phyloP scores from a whole-genome alignment of 768 basidiomycete genomes.

The Leccinum imitatum region DNA sequence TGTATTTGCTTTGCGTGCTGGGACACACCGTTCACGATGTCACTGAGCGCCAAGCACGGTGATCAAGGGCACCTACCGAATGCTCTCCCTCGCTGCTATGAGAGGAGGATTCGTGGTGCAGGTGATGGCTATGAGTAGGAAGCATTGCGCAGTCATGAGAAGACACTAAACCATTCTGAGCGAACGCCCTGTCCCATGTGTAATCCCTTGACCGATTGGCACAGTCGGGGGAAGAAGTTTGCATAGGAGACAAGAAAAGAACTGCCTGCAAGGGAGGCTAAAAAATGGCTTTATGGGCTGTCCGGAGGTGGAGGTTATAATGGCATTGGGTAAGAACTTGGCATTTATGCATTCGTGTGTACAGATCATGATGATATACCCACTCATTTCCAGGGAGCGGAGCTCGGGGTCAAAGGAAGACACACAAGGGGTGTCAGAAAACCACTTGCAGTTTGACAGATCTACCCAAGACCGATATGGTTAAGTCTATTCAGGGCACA shows the following conservation, averaged over 20 bases:
- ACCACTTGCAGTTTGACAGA: slow-evolving; percentile 32
- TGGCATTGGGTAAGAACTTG: slow-evolving; percentile 35
- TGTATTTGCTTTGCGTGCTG: slow-evolving; percentile 32
- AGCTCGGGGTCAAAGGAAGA: slow-evolving; percentile 41
- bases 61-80: slow-evolving; percentile 23
- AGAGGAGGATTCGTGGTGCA: slow-evolving; percentile 21
- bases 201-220: slow-evolving; percentile 31
- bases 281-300: slow-evolving; percentile 20
- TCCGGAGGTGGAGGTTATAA: slow-evolving; percentile 30
- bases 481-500: slow-evolving; percentile 27
- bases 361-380: slow-evolving; percentile 36
- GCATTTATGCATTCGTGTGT: slow-evolving; percentile 39
- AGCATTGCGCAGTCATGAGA: slow-evolving; percentile 35
- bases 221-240: slow-evolving; percentile 27
- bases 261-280: slow-evolving; percentile 24
- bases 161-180: slow-evolving; percentile 40
- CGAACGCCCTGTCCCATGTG: slow-evolving; percentile 36
- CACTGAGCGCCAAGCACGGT: slow-evolving; percentile 9
- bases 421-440: slow-evolving; percentile 37
- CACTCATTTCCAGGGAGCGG: slow-evolving; percentile 41
- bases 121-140: slow-evolving; percentile 33
- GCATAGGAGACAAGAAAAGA: slow-evolving; percentile 30
- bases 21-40: slow-evolving; percentile 12
- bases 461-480: slow-evolving; percentile 37
- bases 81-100: slow-evolving; percentile 29